Evolutionary conservation across 2,329 filamentous ascomycete genomes (phyloP), one percentile per base, ranked within the genome.

Genomic region (Ploettnerulaceae sp.): DNA sequence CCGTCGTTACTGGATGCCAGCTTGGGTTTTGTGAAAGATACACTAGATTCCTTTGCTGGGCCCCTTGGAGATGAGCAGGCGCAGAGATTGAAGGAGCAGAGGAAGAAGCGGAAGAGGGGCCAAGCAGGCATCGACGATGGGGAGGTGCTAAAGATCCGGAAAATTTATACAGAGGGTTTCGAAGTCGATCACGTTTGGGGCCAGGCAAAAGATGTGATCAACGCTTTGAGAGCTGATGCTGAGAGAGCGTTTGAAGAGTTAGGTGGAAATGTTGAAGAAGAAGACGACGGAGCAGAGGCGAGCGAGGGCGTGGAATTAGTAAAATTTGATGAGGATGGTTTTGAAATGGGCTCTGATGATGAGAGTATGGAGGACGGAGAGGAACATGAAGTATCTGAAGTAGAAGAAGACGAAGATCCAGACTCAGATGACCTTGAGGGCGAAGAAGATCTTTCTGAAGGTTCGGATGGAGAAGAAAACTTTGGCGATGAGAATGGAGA

Each of bases 161-260:
- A 86, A 66, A 72, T 98, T 12, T 86, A 96, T 64, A 73, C 89
- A 5, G 81, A 95, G 47, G 93, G 91, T 0, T 95, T 97, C 58
- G 86, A 86, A 58, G 83, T 86, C 8, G 80, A 83, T 15, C 91
- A 97, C 67, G 82, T 98, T 33, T 98, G 91, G 86, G 88, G 96
- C 66, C 93, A 98, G 69, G 86, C 89, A 7, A 84, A 82, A 61
- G 81, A 86, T 58, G 88, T 97, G 15, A 82, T 97, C 47, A 76
- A 85, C 52, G 78, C 81, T 36, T 68, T 82, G 5, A 70, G 70
- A 33, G 66, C 70, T 14, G 74, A 82, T 59, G 70, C 77, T 3
- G 72, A 77, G 57, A 67, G 62, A 56, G 72, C 64, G 25, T 64
- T 73, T 33, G 67, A 65, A 38, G 66, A 64, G 41, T 59, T 63